phyloP scores from a whole-genome alignment of 2,329 filamentous ascomycete genomes.

The Fusarium chaquense region DNA sequence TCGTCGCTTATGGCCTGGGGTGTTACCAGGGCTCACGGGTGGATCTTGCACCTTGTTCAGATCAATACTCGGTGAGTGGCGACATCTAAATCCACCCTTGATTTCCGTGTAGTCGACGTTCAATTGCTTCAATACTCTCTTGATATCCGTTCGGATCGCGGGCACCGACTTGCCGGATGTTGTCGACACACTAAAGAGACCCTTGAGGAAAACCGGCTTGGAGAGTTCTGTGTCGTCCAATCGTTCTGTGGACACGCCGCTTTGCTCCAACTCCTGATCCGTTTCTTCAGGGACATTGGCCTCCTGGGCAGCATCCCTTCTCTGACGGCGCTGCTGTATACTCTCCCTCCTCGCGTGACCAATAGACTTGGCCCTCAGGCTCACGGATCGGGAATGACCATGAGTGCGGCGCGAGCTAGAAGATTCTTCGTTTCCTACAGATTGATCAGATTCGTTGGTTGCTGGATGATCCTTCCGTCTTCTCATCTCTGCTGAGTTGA shows the following conservation, averaged over 20 bases:
- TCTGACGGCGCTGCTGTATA: constrained; percentile 85
- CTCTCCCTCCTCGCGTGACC: constrained; percentile 91
- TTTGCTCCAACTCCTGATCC: constrained; percentile 78
- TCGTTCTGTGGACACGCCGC: constrained; percentile 70
- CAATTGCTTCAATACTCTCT: constrained; percentile 86
- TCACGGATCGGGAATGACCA: constrained; percentile 68
- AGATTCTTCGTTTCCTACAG: constrained; percentile 67
- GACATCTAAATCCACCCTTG: constrained; percentile 91
- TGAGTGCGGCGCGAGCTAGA: constrained; percentile 64
- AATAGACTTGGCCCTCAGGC: constrained; percentile 84
- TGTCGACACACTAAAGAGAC: constrained; percentile 95
- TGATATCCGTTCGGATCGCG: constrained; percentile 89
- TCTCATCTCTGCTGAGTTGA: constrained; percentile 87
- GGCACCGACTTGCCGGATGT: constrained; percentile 91
- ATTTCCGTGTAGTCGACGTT: constrained; percentile 94
- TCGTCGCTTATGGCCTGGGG: constrained; percentile 75
- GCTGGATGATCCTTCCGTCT: constrained; percentile 77
- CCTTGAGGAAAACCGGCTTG: constrained; percentile 95
- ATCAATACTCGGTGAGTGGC: constrained; percentile 90
- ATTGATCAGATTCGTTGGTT: constrained; percentile 84
- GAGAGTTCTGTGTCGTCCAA: constrained; percentile 80
- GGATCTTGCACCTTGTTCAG: constrained; percentile 77
- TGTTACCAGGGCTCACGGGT: constrained; percentile 68
- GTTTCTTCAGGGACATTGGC: constrained; percentile 92
- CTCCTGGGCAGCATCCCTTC: constrained; percentile 77